Evolutionary conservation across 768 basidiomycete species (phyloP), one percentile per base, ranked within the genome.

Genomic region (Baorangia bicolor): DNA sequence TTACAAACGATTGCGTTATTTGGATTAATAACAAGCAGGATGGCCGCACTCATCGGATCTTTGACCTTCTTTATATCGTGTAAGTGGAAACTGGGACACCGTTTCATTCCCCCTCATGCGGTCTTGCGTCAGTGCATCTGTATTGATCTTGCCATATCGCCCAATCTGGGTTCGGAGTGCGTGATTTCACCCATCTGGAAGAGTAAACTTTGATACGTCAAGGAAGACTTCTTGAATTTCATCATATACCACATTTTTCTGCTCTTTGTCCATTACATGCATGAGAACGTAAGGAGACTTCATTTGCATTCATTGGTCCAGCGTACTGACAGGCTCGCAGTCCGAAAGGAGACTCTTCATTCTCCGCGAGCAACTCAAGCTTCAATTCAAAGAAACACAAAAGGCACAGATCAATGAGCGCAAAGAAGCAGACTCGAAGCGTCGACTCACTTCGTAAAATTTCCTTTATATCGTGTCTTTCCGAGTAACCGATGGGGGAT

Each of bases 241-340:
- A 70, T 87, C 49, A 64, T 90, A n/a, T 95, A 89, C 69, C 88
- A 93, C 57, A 77, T 74, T 4, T 93, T 95, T 70, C 73, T 96
- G 56, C 81, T 94, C 20, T 92, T 88, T 65, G 81, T 89, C 4
- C 84, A 86, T 68, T 87, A 85, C 59, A 81, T 81, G 74, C 76
- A 81, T 43, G 86, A 87, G 70, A 80, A 73, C 41, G 84, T 82
- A 59, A 61, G 81, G 46, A n/a, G 21, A 42, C 16, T 23, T 28
- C 3, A 12, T 25, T 11, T 23, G 16, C 31, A 8, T 40, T 20
- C 20, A 16, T 21, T 30, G 16, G 14, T 35, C 41, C 20, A 31
- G 25, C 2, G 3, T 42, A 12, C 43, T 64, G 35, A 70, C 30
- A 37, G 25, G 12, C 18, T 31, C 11, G 9, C 8, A 63, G 62